Base-by-base conservation (phyloP, 2,329 filamentous ascomycete genomes). In the Colletotrichum tabaci region DNA sequence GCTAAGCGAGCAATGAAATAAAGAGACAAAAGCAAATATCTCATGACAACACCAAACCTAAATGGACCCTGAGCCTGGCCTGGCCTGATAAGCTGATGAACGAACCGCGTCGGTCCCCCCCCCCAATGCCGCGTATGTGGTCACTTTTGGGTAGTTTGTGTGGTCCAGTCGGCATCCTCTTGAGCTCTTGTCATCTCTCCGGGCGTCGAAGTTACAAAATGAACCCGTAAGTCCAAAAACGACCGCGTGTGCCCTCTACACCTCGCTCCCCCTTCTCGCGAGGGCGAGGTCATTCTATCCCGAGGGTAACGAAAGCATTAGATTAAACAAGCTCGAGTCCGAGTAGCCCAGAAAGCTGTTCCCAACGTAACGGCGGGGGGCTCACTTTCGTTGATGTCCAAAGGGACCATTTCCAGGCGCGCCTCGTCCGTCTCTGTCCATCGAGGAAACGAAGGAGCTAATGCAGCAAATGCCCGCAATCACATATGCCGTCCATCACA, bases 21-120 rank as follows among this genome's bases (percentile, higher is more conserved):
- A 30, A 42, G 16, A 35, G 26, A 58, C 35, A 71, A 68, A 71
- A 71, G 68, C 57, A 71, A 71, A 55, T 35, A 62, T 61, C 30
- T 58, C 38, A 44, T 21, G 23, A 49, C 44, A 35, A 42, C 55
- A 61, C 67, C 67, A 57, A 44, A 5, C 64, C 67, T 47, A 46
- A 63, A 44, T 42, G 23, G 61, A 67, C 56, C 8, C 42, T 44
- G 65, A 49, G 30, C 38, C 57, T 26, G 63, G 30, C 38, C 65
- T 26, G 63, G 23, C 52, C 26, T 55, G n/a, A 67, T 58, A 52
- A 67, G 57, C 52, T 63, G 68, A 71, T 63, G 64, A 68, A 63
- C 35, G 44, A 68, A 58, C 68, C 68, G 49, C 21, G 52, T 63
- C 47, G 42, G 44, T n/a, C n/a, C 23, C 46, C 40, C 46, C 40